A percentile compares a stretch with the other conserved stretches of the same genome.
Conservation (phyloP, 2,329 filamentous ascomycete genomes). For the Apiospora koreana region DNA sequence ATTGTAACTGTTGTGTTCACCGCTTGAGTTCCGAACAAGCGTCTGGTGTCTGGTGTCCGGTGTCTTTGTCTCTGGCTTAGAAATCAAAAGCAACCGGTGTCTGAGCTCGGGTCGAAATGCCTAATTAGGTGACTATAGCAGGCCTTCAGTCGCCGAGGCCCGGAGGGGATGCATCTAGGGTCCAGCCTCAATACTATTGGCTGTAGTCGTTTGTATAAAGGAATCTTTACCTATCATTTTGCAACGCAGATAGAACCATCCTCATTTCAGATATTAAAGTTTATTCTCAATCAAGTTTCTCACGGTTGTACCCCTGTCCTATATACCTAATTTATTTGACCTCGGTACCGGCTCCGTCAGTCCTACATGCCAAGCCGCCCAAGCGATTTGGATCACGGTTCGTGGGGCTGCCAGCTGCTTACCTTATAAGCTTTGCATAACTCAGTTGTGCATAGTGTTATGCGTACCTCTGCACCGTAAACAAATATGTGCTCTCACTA, state of each 20-base stretch:
- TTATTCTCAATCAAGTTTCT: neutral
- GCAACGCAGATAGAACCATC: neutral
- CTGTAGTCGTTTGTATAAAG: neutral
- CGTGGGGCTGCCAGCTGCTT: neutral
- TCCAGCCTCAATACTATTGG: neutral
- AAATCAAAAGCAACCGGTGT: neutral
- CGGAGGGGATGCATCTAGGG: conserved; percentile 3
- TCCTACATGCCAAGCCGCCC: neutral
- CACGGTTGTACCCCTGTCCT: neutral
- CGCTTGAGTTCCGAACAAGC: neutral
- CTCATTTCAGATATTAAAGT: neutral
- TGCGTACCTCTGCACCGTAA: neutral
- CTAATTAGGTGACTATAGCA: neutral
- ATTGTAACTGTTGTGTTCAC: neutral
- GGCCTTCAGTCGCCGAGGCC: neutral
- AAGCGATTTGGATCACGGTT: neutral
- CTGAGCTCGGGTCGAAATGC: neutral
- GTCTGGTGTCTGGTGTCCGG: neutral
- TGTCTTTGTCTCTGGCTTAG: neutral
- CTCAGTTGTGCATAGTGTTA: neutral
- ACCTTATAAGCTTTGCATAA: neutral
- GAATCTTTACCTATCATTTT: neutral
- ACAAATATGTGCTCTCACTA: neutral
- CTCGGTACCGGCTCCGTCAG: neutral
- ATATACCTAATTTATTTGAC: too few species aligned